These are phyloP conservation scores for Colletotrichum sp. DNA, from an alignment of 2,329 filamentous ascomycete species.

Conservation along the genomic window DNA sequence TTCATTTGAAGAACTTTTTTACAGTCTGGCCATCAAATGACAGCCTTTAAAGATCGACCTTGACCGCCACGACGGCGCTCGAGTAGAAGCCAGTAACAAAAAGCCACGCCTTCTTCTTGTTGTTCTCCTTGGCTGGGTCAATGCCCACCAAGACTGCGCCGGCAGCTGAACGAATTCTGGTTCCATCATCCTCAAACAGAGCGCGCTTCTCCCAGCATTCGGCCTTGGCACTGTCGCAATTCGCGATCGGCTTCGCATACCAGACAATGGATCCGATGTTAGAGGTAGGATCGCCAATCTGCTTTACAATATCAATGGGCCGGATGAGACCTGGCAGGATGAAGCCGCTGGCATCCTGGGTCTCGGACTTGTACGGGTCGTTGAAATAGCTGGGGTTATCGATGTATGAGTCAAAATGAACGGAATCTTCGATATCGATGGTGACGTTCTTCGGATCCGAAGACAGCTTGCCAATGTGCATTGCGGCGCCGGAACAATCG, in stretches of 20 bases:
- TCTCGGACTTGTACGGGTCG: slow-evolving; percentile 52
- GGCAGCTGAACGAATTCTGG: slow-evolving; percentile 52
- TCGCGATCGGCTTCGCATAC: slow-evolving; percentile 29
- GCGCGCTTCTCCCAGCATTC: slow-evolving; percentile 48
- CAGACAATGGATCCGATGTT: slow-evolving; percentile 53
- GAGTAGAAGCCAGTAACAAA: slow-evolving; percentile 63
- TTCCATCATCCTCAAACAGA: slow-evolving; percentile 64
- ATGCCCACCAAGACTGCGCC: slow-evolving; percentile 58
- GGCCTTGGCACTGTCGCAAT: slow-evolving; percentile 12
- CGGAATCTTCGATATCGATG: slow-evolving; percentile 44
- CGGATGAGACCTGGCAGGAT: slow-evolving; percentile 53
- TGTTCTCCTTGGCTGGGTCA: slow-evolving; percentile 47
- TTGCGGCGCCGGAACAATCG: slow-evolving; percentile 47
- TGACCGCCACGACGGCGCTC: slow-evolving; percentile 52
- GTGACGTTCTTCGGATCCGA: slow-evolving; percentile 26
- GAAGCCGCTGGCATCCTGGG: slow-evolving; percentile 57
- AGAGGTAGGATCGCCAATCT: slow-evolving; percentile 36
- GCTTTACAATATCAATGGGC: slow-evolving; percentile 39
- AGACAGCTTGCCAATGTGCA: slow-evolving; percentile 46
- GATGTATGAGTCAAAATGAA: slow-evolving; percentile 49
- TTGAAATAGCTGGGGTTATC: slow-evolving; percentile 66
- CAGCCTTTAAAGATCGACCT: slow-evolving; percentile 47
- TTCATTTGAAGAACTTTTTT: not conserved
- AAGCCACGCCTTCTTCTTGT: slow-evolving; percentile 57
- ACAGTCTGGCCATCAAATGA: not conserved